These are phyloP conservation scores for Aphanomyces invadans DNA, from an alignment of 352 stramenopile genomes.

Conservation along the genomic window DNA sequence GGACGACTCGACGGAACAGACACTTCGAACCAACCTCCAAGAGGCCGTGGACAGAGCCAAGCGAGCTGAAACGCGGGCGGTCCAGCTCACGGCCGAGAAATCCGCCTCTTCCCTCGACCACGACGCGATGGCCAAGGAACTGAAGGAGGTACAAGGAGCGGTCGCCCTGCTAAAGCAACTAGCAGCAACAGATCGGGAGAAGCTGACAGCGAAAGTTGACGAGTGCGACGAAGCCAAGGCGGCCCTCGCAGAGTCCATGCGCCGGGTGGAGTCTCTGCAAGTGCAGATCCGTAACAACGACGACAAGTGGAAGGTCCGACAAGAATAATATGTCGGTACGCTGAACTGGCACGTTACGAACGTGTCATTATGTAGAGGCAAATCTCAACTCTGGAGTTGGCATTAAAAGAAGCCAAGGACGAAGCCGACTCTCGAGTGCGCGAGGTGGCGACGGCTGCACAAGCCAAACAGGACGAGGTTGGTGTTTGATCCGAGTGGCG, in stretches of 20 bases:
- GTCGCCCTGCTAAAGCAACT: background rate
- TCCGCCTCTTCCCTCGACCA: background rate
- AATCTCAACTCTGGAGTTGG: background rate
- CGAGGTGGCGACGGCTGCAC: background rate
- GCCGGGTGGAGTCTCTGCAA: constrained; percentile 4
- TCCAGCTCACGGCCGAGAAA: background rate
- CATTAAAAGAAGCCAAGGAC: background rate
- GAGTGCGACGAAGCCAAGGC: background rate
- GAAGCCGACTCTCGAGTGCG: background rate
- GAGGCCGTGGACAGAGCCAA: background rate
- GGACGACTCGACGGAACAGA: background rate
- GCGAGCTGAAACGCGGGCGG: background rate
- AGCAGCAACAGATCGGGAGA: background rate
- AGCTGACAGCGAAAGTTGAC: background rate
- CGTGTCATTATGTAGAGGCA: background rate
- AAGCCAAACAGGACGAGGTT: constrained; percentile 17
- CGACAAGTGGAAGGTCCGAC: background rate
- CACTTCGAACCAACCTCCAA: background rate
- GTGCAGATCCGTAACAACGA: background rate
- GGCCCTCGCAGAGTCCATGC: background rate
- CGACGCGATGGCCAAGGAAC: background rate
- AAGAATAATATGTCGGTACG: too few species aligned
- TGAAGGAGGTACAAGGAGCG: background rate
- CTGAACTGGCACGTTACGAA: too few species aligned
- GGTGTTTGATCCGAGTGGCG: background rate